Percentiles rank a stretch among this genome's conserved stretches.
Conservation (phyloP, 192 early-diverging fungal genomes). For the Coemansia sp. region DNA sequence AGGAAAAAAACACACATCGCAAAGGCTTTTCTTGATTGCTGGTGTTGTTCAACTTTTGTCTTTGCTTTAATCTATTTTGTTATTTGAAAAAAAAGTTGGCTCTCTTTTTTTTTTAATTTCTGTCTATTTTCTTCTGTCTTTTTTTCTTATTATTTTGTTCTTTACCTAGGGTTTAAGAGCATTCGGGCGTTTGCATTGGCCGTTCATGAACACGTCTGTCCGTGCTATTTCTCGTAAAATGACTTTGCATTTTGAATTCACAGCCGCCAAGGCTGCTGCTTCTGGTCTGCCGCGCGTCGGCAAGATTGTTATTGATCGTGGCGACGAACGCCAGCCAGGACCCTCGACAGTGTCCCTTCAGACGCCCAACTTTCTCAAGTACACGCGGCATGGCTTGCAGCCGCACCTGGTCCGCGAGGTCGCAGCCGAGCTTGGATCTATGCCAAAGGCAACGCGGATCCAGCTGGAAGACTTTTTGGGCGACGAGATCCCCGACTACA, state of each 20-base stretch:
- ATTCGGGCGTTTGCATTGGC: not conserved
- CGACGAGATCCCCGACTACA: conserved; percentile 10
- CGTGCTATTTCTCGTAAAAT: conserved; percentile 19
- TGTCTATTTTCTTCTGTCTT: not conserved
- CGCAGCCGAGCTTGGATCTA: conserved; percentile 28
- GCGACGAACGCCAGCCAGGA: not conserved
- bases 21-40: no score
- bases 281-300: conserved; percentile 25
- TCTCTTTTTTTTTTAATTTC: not conserved
- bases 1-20: no score
- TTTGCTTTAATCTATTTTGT: not conserved
- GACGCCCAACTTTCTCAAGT: conserved; percentile 48
- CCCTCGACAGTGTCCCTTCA: conserved; percentile 11
- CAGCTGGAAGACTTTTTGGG: conserved; percentile 53
- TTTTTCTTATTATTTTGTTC: not conserved
- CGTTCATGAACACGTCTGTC: not conserved
- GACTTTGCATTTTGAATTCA: conserved; percentile 40
- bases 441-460: conserved; percentile 39
- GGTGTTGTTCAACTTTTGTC: not conserved
- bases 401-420: conserved; percentile 53
- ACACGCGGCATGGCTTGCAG: conserved; percentile 49
- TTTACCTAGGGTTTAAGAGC: not conserved
- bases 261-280: not conserved
- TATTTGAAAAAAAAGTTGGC: not conserved
- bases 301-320: conserved; percentile 24